A percentile compares a stretch with the other conserved stretches of the same genome.
phyloP scores from a whole-genome alignment of 257 asterid species.

The Cruciata laevipes region DNA sequence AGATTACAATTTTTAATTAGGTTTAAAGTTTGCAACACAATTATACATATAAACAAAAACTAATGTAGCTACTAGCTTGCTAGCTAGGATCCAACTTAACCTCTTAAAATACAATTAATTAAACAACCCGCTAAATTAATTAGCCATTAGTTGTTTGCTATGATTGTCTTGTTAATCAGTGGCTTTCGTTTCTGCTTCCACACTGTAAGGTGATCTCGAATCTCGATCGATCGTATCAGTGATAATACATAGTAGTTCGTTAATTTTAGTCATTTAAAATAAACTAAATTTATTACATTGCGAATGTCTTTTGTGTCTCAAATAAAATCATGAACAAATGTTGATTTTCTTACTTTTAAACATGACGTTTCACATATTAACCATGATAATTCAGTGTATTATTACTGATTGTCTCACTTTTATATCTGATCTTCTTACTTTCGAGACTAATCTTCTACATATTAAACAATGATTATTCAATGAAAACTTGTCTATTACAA shows the following conservation, averaged over 20 bases:
- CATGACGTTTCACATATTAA: too few species aligned
- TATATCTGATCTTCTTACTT: too few species aligned
- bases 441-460: too few species aligned
- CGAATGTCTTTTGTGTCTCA: too few species aligned
- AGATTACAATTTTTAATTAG: neutral
- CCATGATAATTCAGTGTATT: too few species aligned
- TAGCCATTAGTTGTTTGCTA: neutral
- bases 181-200: neutral
- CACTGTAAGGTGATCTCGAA: constrained; percentile 1
- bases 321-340: too few species aligned
- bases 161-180: neutral
- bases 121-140: neutral
- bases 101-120: neutral
- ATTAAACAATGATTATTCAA: too few species aligned
- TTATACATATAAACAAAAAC: neutral
- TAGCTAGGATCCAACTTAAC: constrained; percentile 12
- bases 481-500: too few species aligned
- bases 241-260: neutral
- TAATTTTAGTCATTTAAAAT: too few species aligned
- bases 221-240: constrained; percentile 7
- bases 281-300: too few species aligned
- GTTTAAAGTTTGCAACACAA: neutral
- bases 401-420: too few species aligned
- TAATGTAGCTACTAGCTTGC: neutral
- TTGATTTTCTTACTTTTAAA: too few species aligned